Conservation (phyloP, 2,329 filamentous ascomycete genomes). For the Trichoderma sp. region DNA sequence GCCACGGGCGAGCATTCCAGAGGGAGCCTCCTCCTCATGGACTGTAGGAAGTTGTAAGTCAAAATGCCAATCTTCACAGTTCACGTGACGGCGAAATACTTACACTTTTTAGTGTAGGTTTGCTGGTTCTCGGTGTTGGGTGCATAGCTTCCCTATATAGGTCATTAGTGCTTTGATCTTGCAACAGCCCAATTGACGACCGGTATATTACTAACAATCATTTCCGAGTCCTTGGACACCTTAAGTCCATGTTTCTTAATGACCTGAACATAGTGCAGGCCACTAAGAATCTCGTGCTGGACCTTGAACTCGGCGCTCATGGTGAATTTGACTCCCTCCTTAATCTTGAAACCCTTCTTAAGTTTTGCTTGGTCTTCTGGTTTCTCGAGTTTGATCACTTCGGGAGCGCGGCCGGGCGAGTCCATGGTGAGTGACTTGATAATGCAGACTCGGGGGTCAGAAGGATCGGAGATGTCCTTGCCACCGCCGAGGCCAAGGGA, state of each 20-base stretch:
- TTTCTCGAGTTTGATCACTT: neutral
- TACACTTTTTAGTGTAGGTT: conserved; percentile 88
- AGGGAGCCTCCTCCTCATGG: conserved; percentile 86
- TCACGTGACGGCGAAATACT: conserved; percentile 37
- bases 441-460: conserved; percentile 85
- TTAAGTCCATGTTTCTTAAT: conserved; percentile 86
- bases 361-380: conserved; percentile 63
- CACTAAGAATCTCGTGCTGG: conserved; percentile 92
- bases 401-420: conserved; percentile 64
- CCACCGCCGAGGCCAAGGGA: conserved; percentile 84
- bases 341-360: conserved; percentile 94
- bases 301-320: conserved; percentile 96
- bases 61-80: neutral
- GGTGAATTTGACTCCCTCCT: conserved; percentile 89
- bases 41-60: conserved; percentile 51
- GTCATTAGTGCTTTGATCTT: conserved; percentile 27
- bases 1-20: conserved; percentile 84
- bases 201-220: conserved; percentile 70
- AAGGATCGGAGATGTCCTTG: conserved; percentile 69
- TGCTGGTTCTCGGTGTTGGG: conserved; percentile 88
- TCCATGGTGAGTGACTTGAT: conserved; percentile 90
- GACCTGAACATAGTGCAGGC: conserved; percentile 92
- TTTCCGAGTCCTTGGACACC: conserved; percentile 92
- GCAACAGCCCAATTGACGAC: neutral
- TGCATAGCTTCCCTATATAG: conserved; percentile 76